These are phyloP conservation scores for Epichloe elymi DNA, from an alignment of 2,329 filamentous ascomycete species.

Conservation along the genomic window DNA sequence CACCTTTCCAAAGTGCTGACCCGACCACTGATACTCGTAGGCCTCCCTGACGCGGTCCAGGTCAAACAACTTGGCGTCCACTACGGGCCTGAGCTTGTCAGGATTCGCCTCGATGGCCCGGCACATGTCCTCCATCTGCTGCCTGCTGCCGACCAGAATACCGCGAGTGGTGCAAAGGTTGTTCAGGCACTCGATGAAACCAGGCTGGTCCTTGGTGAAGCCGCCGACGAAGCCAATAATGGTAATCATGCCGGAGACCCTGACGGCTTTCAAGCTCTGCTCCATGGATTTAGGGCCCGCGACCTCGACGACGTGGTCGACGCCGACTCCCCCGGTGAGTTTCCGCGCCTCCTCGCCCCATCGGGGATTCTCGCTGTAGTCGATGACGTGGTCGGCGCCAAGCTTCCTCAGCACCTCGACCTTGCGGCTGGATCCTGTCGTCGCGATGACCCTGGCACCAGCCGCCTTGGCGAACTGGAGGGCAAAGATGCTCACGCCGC, in stretches of 20 bases:
- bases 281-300: conserved; percentile 29
- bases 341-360: conserved; percentile 32
- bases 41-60: conserved; percentile 32
- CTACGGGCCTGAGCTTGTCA: conserved; percentile 28
- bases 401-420: conserved; percentile 28
- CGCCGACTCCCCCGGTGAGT: conserved; percentile 31
- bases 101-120: conserved; percentile 33
- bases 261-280: conserved; percentile 32
- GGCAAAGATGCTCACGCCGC: conserved; percentile 54
- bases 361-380: conserved; percentile 31
- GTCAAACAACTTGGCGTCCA: conserved; percentile 32
- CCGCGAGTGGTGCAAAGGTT: conserved; percentile 29
- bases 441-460: conserved; percentile 35
- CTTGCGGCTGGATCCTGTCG: conserved; percentile 33
- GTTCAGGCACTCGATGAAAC: conserved; percentile 21
- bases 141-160: conserved; percentile 30
- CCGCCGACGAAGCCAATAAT: conserved; percentile 26
- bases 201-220: conserved; percentile 13
- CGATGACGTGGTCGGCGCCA: conserved; percentile 36
- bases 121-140: conserved; percentile 39
- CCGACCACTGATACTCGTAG: conserved; percentile 26
- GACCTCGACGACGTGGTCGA: conserved; percentile 36
- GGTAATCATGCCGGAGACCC: conserved; percentile 31
- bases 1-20: conserved; percentile 28
- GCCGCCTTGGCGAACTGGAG: conserved; percentile 43